Conservation (phyloP, 352 stramenopile species). For the Thalassiosira hispida region DNA sequence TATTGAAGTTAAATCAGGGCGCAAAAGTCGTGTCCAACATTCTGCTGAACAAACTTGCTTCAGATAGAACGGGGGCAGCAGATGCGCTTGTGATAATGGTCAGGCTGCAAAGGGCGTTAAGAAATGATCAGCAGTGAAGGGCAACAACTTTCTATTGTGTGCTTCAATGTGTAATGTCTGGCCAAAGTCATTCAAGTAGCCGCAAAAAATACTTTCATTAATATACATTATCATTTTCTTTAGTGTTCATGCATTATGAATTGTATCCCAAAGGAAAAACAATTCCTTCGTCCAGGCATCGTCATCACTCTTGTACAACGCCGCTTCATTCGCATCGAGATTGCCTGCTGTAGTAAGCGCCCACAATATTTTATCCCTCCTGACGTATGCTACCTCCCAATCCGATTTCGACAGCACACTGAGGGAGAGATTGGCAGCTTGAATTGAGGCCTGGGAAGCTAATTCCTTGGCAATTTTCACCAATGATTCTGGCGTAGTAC, state of each 20-base stretch:
- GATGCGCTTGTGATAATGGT: conserved; percentile 18
- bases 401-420: conserved; percentile 15
- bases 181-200: too few species aligned
- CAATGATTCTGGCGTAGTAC: too few species aligned
- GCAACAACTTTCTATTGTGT: too few species aligned
- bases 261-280: conserved; percentile 2
- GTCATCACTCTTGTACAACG: conserved; percentile 4
- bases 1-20: conserved; percentile 2
- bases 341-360: conserved; percentile 8
- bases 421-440: conserved; percentile 7
- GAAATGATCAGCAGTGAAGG: not conserved
- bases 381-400: not conserved
- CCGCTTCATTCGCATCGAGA: conserved; percentile 10
- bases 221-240: too few species aligned
- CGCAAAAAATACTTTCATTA: too few species aligned
- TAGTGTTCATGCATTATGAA: too few species aligned
- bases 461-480: not conserved
- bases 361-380: not conserved
- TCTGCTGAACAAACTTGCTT: conserved; percentile 15
- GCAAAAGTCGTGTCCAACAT: conserved; percentile 4
- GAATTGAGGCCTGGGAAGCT: not conserved
- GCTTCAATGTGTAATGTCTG: too few species aligned
- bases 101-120: conserved; percentile 5
- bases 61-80: not conserved
- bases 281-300: conserved; percentile 11